phyloP scores from a whole-genome alignment of 2,329 filamentous ascomycete species.

The Cadophora luteo-olivacea region DNA sequence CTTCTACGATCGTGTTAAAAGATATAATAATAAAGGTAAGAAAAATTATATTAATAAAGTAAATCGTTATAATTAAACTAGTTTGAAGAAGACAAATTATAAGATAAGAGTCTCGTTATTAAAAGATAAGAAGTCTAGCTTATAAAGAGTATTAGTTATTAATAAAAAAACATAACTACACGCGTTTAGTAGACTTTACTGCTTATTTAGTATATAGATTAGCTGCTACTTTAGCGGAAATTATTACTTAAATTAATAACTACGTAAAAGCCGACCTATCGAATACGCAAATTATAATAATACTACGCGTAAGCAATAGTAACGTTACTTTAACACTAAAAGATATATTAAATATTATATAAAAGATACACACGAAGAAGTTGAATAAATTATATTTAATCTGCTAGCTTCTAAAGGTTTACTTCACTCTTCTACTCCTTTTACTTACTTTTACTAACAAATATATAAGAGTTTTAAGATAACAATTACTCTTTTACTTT shows the following conservation, averaged over 20 bases:
- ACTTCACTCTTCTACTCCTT: too few species aligned
- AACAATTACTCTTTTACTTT: neutral
- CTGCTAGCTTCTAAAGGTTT: neutral
- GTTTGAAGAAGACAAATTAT: neutral
- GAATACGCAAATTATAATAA: neutral
- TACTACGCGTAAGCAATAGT: neutral
- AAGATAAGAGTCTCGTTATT: neutral
- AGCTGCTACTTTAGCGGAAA: neutral
- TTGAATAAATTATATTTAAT: neutral
- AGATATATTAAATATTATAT: neutral
- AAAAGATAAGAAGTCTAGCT: neutral
- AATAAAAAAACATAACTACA: neutral
- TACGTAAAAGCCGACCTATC: neutral
- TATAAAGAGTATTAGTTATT: neutral
- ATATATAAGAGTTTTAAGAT: neutral
- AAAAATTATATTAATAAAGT: neutral
- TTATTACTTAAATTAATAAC: neutral
- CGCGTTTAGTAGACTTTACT: neutral
- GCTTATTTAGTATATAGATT: neutral
- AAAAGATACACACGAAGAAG: neutral
- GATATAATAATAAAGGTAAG: neutral
- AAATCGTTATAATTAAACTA: neutral
- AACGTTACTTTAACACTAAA: neutral
- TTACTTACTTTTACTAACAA: neutral
- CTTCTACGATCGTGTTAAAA: neutral